These are phyloP conservation scores for Podospora pseudoanserina DNA, from an alignment of 495 filamentous ascomycete genomes.

Conservation along the genomic window DNA sequence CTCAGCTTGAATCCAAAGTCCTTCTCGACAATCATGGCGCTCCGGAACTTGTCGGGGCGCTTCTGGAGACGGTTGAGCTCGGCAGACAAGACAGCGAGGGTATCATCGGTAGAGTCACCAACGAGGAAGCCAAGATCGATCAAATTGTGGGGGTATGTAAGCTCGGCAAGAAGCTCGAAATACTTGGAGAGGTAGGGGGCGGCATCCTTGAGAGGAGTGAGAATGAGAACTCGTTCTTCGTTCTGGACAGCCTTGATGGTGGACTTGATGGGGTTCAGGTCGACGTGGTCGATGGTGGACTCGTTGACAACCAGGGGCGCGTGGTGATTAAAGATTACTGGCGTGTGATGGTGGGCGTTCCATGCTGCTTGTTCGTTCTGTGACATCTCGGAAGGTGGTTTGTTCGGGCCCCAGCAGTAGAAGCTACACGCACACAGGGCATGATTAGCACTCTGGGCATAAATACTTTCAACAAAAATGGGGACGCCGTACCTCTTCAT, in stretches of 20 bases:
- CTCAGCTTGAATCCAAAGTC: conserved; percentile 71
- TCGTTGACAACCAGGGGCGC: conserved; percentile 79
- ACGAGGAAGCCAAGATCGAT: conserved; percentile 96
- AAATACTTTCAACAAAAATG: no score
- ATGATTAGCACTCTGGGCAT: conserved; percentile 12
- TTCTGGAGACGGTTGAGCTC: conserved; percentile 89
- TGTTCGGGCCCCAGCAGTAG: conserved; percentile 93
- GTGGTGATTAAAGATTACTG: conserved; percentile 94
- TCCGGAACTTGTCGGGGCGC: conserved; percentile 77
- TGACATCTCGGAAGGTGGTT: conserved; percentile 90
- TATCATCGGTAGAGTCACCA: conserved; percentile 86
- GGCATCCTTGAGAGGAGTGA: conserved; percentile 92
- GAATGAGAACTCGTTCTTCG: conserved; percentile 85
- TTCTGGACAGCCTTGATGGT: conserved; percentile 72
- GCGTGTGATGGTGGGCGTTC: conserved; percentile 83
- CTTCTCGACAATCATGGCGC: conserved; percentile 79
- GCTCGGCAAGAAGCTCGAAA: conserved; percentile 85
- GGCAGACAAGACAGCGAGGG: conserved; percentile 68
- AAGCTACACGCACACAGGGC: conserved; percentile 57
- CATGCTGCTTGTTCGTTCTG: conserved; percentile 85
- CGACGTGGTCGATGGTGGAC: conserved; percentile 67
- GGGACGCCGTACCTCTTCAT: conserved; percentile 75
- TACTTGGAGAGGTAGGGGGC: conserved; percentile 75
- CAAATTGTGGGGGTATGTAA: conserved; percentile 91
- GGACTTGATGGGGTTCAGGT: conserved; percentile 83